These are phyloP conservation scores for Metarhizium guizhouense DNA, from an alignment of 2,329 filamentous ascomycete species.

Conservation along the genomic window DNA sequence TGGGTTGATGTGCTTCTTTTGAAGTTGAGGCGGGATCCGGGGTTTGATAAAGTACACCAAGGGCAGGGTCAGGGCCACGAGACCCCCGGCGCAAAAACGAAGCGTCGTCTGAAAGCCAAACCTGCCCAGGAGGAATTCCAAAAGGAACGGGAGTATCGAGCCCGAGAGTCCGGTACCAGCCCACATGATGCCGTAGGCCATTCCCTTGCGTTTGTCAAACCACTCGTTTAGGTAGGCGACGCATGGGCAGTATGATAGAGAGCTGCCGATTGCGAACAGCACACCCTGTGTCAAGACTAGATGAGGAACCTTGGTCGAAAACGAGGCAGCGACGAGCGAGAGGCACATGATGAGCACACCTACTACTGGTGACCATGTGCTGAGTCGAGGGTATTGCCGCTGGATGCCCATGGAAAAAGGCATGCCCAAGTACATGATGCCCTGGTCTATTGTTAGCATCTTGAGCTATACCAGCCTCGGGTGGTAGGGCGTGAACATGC, in stretches of 20 bases:
- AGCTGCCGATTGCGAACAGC: slow-evolving; percentile 44
- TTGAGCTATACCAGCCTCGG: not conserved
- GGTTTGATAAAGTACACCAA: slow-evolving; percentile 43
- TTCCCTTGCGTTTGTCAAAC: slow-evolving; percentile 40
- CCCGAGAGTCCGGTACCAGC: slow-evolving; percentile 37
- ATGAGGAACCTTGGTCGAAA: slow-evolving; percentile 37
- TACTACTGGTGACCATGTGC: slow-evolving; percentile 27
- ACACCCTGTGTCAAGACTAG: slow-evolving; percentile 49
- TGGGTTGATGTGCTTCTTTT: slow-evolving; percentile 17
- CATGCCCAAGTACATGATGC: slow-evolving; percentile 40
- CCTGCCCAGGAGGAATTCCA: slow-evolving; percentile 34
- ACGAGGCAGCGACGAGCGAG: slow-evolving; percentile 36
- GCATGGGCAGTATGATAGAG: slow-evolving; percentile 40
- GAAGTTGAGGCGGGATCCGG: slow-evolving; percentile 30
- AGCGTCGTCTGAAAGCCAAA: slow-evolving; percentile 36
- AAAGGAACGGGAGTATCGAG: slow-evolving; percentile 32
- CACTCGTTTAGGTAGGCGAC: slow-evolving; percentile 48
- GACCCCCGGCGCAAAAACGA: slow-evolving; percentile 36
- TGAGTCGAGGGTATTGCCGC: slow-evolving; percentile 27
- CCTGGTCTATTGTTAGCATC: slow-evolving; percentile 15
- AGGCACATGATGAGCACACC: slow-evolving; percentile 38
- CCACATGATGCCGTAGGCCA: slow-evolving; percentile 50
- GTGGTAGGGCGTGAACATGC: slow-evolving; percentile 15
- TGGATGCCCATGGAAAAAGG: slow-evolving; percentile 37
- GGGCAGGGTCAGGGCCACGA: slow-evolving; percentile 38